Base-by-base conservation (phyloP, 1,284 basidiomycete genomes). In the Vanrija pseudolonga region DNA sequence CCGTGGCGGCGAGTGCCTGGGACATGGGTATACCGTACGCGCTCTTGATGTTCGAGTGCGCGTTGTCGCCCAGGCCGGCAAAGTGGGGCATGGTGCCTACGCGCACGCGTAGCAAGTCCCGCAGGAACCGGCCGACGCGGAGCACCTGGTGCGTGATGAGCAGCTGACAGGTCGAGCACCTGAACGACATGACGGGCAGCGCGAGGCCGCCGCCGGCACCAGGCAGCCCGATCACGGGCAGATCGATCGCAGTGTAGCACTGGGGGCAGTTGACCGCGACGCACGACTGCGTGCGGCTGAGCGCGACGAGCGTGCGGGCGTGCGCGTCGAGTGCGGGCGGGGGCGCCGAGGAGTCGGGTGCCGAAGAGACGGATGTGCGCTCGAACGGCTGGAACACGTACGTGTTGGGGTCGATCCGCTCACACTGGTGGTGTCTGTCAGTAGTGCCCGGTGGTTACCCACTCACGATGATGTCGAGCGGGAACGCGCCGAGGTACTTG, bases 71-170 rank as follows among this genome's bases (percentile, higher is more conserved):
- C 12, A 60, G 18, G 1, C 54, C 54, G 3, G 58, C 48, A 5
- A 60, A 46, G 20, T 19, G 44, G 3, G 9, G 3, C 7, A 22
- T 17, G 24, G 20, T 28, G 22, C 37, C 24, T 14, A 6, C n/a
- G 18, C 44, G 28, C 12, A 55, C 36, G 9, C 37, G 32, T 12
- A 86, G 77, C 43, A 94, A 78, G 63, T 89, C 84, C 51, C 80
- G 74, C 45, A 90, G 73, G 0, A 84, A 81, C 63, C 84, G 79
- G 64, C 80, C 40, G 14, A 59, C 47, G 3, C 52, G 52, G 19
- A 66, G 45, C 14, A 36, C 36, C 14, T 63, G 53, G 53, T 62
- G 62, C 12, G 54, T 60, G 17, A 61, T 32, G 28, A 18, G 14
- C 2, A 51, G 23, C 3, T 12, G 12, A 43, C 64, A 66, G 17